Evolutionary conservation across 164 flowering plant genomes (phyloP), one percentile per base, ranked within the genome.

Genomic region (Euptelea pleiosperma): DNA sequence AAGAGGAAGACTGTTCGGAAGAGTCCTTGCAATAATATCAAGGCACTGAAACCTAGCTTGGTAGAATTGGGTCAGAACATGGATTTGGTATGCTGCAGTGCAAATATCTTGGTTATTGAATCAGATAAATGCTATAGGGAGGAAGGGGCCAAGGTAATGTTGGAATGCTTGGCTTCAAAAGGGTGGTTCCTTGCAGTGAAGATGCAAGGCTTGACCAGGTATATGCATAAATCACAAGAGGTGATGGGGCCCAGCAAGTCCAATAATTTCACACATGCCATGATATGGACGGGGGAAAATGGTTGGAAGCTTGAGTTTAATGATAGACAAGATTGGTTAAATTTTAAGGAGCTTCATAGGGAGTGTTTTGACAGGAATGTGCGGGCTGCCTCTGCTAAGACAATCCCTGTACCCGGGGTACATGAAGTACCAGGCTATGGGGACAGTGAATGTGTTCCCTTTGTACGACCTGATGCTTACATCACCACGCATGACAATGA

Each of bases 301-400:
- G 77, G 74, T 70, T 89, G 86, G 96, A 92, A 82, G 72, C 81
- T 92, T 2, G 98, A 92, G 75, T 89, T 92, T 65, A 72, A 75
- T 16, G 63, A 78, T 66, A 65, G 82, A 57, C 66, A 47, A 43
- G 94, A 87, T 57, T 92, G 98, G 98, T 9, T 61, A 0, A 50
- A 71, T 33, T 92, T 92, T 57, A 89, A 84, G 77, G 90, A 90
- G 41, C 78, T 89, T 29, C 76, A 83, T 50, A 84, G 72, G 77
- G 84, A 81, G 58, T 92, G 98, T 61, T 62, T 30, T 21, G 80
- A 82, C 16, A 77, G 86, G 36, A 89, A 87, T 70, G 21, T 55
- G 19, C 73, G 65, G 36, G 70, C 61, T 10, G 55, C 78, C 21
- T 44, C 41, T 42, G 72, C 57, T 22, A 84, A 67, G 68, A 36